Base-by-base conservation (phyloP, 768 basidiomycete genomes). In the Termitomyces heimii region DNA sequence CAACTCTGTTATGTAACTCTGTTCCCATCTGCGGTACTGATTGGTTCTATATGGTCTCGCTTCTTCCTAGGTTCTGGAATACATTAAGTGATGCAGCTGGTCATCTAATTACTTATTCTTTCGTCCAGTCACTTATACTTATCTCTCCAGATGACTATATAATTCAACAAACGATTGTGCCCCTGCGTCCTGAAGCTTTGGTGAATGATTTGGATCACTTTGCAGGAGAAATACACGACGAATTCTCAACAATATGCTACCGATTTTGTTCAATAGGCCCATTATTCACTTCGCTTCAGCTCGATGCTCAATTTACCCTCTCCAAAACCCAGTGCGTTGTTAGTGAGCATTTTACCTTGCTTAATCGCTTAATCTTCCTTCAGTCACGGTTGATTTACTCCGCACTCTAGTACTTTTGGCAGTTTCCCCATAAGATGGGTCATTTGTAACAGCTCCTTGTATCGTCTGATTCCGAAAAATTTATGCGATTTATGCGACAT, bases 61-160 rank as follows among this genome's bases (percentile, higher is more conserved):
- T 85, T 45, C 76, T 77, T 16, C 81, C 82, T 28, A 67, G 64
- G 46, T 82, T 78, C 58, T 85, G 83, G 83, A 68, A 72, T 20
- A 70, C 70, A 9, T 59, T 85, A 47, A 79, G 79, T 61, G 67
- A 70, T 56, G 68, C 71, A 14, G 58, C 73, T 62, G 76, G 83
- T 82, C 56, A 50, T 74, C 57, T 2, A 35, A 14, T 46, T 42
- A 22, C 48, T 20, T 59, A 28, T 43, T 44, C 31, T 42, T 29
- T 20, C 32, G 16, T 44, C 31, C 44, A 32, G 22, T 13, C 37
- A 13, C 47, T 52, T 8, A 45, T 10, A 45, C 46, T 34, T 24
- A 43, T 44, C n/a, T 22, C 45, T 24, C 39, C n/a, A 85, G 83
- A 83, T 61, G 62, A 74, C 46, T 83, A 77, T 65, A 78, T 73